phyloP scores from a whole-genome alignment of 2,329 filamentous ascomycete genomes.

The Aspergillus sp. region DNA sequence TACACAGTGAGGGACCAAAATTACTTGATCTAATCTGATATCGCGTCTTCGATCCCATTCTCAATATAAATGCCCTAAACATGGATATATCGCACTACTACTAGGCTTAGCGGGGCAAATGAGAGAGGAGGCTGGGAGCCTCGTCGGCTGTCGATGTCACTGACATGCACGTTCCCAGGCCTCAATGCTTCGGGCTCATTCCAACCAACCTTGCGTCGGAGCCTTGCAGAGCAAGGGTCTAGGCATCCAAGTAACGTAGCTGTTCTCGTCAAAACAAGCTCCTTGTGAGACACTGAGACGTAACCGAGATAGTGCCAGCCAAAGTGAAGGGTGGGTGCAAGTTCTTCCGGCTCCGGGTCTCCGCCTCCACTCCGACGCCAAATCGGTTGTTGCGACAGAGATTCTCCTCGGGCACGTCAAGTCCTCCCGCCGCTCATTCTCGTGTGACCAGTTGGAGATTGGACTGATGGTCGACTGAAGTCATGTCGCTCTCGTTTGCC shows the following conservation, averaged over 20 bases:
- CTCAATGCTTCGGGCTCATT: background rate
- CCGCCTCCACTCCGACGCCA: constrained; percentile 10
- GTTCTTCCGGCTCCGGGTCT: constrained; percentile 22
- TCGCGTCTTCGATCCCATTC: constrained; percentile 13
- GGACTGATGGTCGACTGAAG: constrained; percentile 18
- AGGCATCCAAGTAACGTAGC: background rate
- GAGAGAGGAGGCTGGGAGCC: background rate
- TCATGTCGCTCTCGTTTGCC: constrained; percentile 21
- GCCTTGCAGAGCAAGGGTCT: background rate
- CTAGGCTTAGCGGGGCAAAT: background rate
- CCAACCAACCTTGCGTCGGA: background rate
- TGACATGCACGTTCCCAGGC: background rate
- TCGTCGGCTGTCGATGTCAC: background rate
- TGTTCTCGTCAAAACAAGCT: background rate
- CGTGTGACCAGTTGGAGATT: constrained; percentile 5
- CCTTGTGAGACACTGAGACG: background rate
- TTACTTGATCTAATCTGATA: constrained; percentile 66
- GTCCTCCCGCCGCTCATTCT: background rate
- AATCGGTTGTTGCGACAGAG: constrained; percentile 4
- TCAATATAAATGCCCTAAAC: background rate
- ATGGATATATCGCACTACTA: background rate
- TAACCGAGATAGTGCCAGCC: background rate
- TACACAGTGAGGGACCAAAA: constrained; percentile 47
- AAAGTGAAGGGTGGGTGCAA: background rate
- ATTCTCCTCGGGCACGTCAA: constrained; percentile 1